Percentiles rank a stretch among this genome's conserved stretches.
phyloP scores from a whole-genome alignment of 495 filamentous ascomycete species.

The Penicillium angulare region DNA sequence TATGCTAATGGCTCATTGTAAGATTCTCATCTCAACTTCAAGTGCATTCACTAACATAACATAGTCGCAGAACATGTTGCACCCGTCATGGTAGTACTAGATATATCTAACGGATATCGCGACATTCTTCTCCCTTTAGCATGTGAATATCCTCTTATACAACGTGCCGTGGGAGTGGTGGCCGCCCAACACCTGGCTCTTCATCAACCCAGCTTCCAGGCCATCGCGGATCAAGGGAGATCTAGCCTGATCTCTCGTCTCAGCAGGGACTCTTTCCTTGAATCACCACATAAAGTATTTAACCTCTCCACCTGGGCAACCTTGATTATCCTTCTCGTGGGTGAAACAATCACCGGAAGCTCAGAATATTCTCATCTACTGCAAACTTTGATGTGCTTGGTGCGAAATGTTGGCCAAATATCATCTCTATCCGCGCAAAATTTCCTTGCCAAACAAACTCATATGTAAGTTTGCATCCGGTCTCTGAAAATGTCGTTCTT shows the following conservation, averaged over 20 bases:
- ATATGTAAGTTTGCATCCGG: slow-evolving; percentile 11
- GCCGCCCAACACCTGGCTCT: slow-evolving; percentile 63
- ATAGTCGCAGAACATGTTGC: slow-evolving; percentile 19
- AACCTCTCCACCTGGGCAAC: slow-evolving; percentile 20
- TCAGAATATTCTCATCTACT: slow-evolving; percentile 18
- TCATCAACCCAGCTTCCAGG: slow-evolving; percentile 3
- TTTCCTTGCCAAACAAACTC: slow-evolving; percentile 16
- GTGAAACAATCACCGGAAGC: slow-evolving; percentile 24
- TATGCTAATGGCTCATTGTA: slow-evolving; percentile 18
- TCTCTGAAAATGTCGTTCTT: too few relatives aligned
- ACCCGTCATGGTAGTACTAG: slow-evolving; percentile 31
- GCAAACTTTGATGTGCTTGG: slow-evolving; percentile 12
- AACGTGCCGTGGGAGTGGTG: slow-evolving; percentile 74
- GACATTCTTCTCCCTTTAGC: slow-evolving; percentile 75
- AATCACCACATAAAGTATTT: slow-evolving; percentile 15
- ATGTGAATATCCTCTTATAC: slow-evolving; percentile 65
- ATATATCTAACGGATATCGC: slow-evolving; percentile 73
- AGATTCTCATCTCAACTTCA: too few relatives aligned
- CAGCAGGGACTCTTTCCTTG: slow-evolving; percentile 11
- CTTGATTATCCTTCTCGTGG: slow-evolving; percentile 21
- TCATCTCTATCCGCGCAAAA: background rate
- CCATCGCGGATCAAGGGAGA: slow-evolving; percentile 10
- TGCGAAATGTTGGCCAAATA: slow-evolving; percentile 1
- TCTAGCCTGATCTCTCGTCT: slow-evolving; percentile 17
- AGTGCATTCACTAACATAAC: background rate